Evolutionary conservation across 352 stramenopile species (phyloP), one percentile per base, ranked within the genome.

Genomic region (Globisporangium solare): DNA sequence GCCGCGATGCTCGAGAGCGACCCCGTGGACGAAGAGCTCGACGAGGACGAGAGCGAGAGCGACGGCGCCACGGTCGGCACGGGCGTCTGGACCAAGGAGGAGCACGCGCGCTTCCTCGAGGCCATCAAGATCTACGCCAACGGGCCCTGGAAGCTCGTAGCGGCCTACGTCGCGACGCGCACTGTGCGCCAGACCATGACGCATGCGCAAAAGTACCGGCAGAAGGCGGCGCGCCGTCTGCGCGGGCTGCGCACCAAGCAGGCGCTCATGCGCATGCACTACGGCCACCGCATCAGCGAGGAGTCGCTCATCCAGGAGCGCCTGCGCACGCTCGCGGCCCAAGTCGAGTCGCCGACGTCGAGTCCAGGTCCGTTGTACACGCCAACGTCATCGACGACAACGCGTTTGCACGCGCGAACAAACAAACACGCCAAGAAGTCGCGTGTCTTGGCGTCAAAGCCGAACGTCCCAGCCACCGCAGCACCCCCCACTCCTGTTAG

Each of bases 121-220:
- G 79, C 71, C 8, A 88, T 88, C 52, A 80, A 84, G 67, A 79
- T 87, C 45, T 89, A 88, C 63, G 27, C 70, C 46, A 86, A 82
- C 37, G 77, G 79, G 0, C 82, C 79, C 2, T 89, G 79, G 77
- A 88, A 86, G 49, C 46, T 79, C 47, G 73, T 91, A 14, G 79
- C 79, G 13, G 71, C 75, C 32, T 75, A 80, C 42, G 76, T 92
- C 2, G 77, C 70, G 37, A 89, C 82, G 17, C 79, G 79, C 52
- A 88, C 77, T 0, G 78, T 88, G 49, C 75, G 80, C 13, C 79
- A 90, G 71, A 87, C 77, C 35, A 88, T 88, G 76, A 89, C 78
- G 0, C 79, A 92, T 50, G 79, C 76, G 20, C 79, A 89, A 47
- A 88, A 89, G 66, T 89, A 88, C 58, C 74, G 75, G 0, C 71